phyloP scores from a whole-genome alignment of 192 early-diverging fungal species.

The Chytriomyces sp. region DNA sequence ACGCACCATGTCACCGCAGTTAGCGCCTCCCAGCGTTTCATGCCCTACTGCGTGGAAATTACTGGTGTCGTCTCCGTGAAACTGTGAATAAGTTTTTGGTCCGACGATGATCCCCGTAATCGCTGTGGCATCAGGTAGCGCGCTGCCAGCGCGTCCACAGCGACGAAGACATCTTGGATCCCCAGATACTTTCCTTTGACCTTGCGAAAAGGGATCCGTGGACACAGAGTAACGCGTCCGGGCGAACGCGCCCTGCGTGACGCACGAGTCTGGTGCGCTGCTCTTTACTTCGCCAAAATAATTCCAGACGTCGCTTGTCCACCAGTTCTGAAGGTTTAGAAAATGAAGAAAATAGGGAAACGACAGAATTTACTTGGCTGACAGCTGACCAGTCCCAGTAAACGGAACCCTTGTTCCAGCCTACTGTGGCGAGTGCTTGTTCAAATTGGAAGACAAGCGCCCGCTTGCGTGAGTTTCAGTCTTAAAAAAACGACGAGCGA shows the following conservation, averaged over 20 bases:
- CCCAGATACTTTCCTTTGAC: neutral
- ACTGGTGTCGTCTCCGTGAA: conserved; percentile 17
- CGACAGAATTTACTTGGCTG: too few species aligned
- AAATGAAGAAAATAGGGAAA: too few species aligned
- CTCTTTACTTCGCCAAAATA: conserved; percentile 4
- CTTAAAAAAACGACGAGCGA: too few species aligned
- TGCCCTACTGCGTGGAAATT: conserved; percentile 1
- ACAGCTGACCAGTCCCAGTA: too few species aligned
- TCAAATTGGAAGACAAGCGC: too few species aligned
- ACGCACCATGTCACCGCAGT: neutral
- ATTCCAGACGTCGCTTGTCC: neutral
- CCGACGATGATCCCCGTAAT: neutral
- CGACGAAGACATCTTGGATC: conserved; percentile 16
- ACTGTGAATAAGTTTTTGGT: neutral
- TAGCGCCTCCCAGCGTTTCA: neutral
- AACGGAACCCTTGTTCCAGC: too few species aligned
- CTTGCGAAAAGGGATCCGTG: too few species aligned
- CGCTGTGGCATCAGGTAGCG: neutral
- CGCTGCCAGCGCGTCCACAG: conserved; percentile 2
- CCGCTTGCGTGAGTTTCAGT: too few species aligned
- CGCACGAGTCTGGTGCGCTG: neutral
- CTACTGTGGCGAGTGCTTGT: too few species aligned
- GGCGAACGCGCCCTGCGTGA: conserved; percentile 8
- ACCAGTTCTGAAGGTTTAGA: neutral
- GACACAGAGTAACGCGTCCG: too few species aligned